Conservation (phyloP, 2,329 filamentous ascomycete species). For the Monosporascus sp. region DNA sequence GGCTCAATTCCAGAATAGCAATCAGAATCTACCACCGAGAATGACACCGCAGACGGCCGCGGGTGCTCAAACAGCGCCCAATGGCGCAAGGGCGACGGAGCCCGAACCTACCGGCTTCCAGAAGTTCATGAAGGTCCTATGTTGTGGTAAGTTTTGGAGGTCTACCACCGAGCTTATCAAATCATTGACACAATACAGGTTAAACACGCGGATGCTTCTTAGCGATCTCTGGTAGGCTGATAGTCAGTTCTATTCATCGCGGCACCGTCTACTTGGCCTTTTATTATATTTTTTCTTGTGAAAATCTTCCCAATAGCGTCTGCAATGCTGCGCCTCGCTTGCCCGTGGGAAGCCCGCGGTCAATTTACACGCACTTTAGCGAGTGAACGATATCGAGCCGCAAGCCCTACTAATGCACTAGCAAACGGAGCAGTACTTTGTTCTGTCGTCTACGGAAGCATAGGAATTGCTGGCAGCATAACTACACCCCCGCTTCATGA, state of each 20-base stretch:
- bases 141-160: slow-evolving; percentile 65
- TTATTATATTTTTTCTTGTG: slow-evolving; percentile 23
- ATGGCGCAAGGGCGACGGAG: slow-evolving; percentile 54
- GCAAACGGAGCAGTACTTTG: not conserved
- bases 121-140: slow-evolving; percentile 88
- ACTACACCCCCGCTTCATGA: not conserved
- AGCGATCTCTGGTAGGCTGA: slow-evolving; percentile 26
- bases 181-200: slow-evolving; percentile 11
- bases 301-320: slow-evolving; percentile 9
- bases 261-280: slow-evolving; percentile 18
- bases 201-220: slow-evolving; percentile 20
- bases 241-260: slow-evolving; percentile 21
- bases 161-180: not conserved
- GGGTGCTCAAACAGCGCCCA: slow-evolving; percentile 51
- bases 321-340: slow-evolving; percentile 7
- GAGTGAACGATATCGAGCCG: not conserved
- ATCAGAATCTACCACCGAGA: slow-evolving; percentile 71
- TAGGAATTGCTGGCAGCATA: not conserved
- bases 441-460: not conserved
- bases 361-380: not conserved
- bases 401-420: not conserved
- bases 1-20: slow-evolving; percentile 95
- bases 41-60: slow-evolving; percentile 57
- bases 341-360: not conserved
- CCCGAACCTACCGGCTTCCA: slow-evolving; percentile 77